Percentiles rank a stretch among this genome's conserved stretches.
phyloP scores from a whole-genome alignment of 768 basidiomycete species.

The Collybia mongolica region DNA sequence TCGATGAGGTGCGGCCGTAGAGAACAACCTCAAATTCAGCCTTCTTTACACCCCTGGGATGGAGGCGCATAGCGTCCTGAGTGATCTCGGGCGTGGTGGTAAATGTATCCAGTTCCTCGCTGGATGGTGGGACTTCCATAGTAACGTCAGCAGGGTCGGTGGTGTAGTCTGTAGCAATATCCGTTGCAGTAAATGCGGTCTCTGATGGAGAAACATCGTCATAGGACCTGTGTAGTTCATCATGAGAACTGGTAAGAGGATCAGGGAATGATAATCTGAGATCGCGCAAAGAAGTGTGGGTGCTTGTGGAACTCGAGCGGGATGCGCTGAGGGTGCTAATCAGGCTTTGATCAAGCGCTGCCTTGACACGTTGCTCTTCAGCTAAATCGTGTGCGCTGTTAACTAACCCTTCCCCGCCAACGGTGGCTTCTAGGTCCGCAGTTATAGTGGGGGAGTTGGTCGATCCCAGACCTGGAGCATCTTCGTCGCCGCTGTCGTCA shows the following conservation, averaged over 20 bases:
- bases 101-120: conserved; percentile 33
- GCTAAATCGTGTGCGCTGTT: conserved; percentile 37
- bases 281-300: conserved; percentile 66
- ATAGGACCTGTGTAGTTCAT: conserved; percentile 60
- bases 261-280: conserved; percentile 82
- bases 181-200: conserved; percentile 22
- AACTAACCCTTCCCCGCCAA: conserved; percentile 20
- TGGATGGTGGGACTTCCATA: conserved; percentile 12
- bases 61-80: conserved; percentile 21
- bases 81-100: conserved; percentile 35
- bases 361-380: conserved; percentile 71
- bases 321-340: conserved; percentile 77
- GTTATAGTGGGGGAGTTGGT: conserved; percentile 29
- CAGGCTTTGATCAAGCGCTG: conserved; percentile 80
- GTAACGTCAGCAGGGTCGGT: conserved; percentile 13
- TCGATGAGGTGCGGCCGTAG: conserved; percentile 59
- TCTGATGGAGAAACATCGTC: conserved; percentile 47
- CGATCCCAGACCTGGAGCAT: conserved; percentile 18
- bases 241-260: conserved; percentile 70
- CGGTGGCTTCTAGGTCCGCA: conserved; percentile 25
- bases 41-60: conserved; percentile 20
- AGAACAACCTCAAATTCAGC: conserved; percentile 59
- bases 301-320: conserved; percentile 57
- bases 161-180: conserved; percentile 20
- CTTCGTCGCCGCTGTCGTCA: conserved; percentile 59